Evolutionary conservation across 2,329 filamentous ascomycete genomes (phyloP), one percentile per base, ranked within the genome.

Genomic region (Verticillium zaregamsianum): DNA sequence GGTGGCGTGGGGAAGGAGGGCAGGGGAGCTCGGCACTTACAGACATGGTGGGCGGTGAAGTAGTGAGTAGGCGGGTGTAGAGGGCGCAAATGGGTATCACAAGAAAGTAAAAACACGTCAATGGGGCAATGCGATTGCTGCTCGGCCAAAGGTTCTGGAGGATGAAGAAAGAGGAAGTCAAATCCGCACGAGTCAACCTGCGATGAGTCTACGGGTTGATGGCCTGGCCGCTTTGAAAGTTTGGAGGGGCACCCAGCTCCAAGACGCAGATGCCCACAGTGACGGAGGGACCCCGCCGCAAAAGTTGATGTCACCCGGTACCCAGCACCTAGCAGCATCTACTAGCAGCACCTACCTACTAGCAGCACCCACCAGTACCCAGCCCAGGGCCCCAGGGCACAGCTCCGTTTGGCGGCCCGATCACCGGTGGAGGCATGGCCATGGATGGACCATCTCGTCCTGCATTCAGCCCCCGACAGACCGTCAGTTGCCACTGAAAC

Each of bases 1-100:
- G 23, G 45, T 49, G 45, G 45, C 45, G 45, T 59, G 40, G 35
- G n/a, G 23, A 60, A 39, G 37, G 59, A 39, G 20, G 31, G 35
- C 37, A 57, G 32, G 58, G 57, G 35, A 45, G 60, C 31, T 37
- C 23, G 25, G 9, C 54, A 71, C 73, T 66, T 71, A 76, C 73
- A 70, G 73, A 70, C 73, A 76, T 76, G 64, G 58, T 69, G 66
- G 31, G 45, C 45, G 45, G 45, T 49, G 45, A 49, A 49, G n/a
- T 31, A 54, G 32, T 15, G 15, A 28, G 31, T 17, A 6, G 35
- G 39, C 3, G 20, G 7, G 28, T 5, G 25, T 6, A 9, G 17
- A 37, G 37, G 25, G 37, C 12, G 25, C 12, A 32, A 32, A 31
- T 20, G 57, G 57, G 57, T 58, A 58, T 58, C 57, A 58, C 37